These are phyloP conservation scores for Cystofilobasidium macerans DNA, from an alignment of 768 basidiomycete species.

Conservation along the genomic window DNA sequence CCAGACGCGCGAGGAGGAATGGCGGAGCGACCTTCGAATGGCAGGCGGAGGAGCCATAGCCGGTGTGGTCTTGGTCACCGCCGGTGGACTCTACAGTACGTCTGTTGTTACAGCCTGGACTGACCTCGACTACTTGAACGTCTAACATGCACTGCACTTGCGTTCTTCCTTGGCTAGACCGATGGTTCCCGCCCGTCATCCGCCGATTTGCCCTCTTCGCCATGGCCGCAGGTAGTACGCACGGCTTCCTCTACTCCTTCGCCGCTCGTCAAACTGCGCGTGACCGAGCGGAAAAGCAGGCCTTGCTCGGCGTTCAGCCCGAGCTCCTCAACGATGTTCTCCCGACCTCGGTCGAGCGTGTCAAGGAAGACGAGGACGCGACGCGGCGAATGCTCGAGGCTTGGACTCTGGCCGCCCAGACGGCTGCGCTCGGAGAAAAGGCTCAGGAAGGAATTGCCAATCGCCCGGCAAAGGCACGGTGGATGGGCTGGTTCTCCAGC, in stretches of 20 bases:
- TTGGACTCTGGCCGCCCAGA: not conserved
- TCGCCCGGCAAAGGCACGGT: too few species aligned
- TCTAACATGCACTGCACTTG: too few species aligned
- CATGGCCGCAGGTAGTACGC: not conserved
- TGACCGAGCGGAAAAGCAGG: not conserved
- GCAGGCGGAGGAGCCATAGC: not conserved
- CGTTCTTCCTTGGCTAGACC: not conserved
- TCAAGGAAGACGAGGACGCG: not conserved
- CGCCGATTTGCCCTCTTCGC: not conserved
- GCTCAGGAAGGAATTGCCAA: not conserved
- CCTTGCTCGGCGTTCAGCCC: not conserved
- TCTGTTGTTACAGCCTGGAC: not conserved
- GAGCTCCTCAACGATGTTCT: not conserved
- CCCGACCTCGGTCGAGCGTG: not conserved
- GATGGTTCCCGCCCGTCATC: slow-evolving; percentile 10
- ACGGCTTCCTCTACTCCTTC: not conserved
- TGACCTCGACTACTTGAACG: too few species aligned
- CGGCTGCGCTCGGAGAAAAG: not conserved
- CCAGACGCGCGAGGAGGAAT: not conserved
- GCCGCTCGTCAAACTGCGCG: not conserved
- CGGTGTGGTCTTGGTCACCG: not conserved
- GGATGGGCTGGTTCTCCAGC: too few species aligned
- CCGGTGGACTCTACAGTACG: not conserved
- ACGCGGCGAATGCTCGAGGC: not conserved
- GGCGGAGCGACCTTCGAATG: not conserved